Evolutionary conservation across 148 eudicot species (phyloP).

Genomic region (Amaranthus palmeri): DNA sequence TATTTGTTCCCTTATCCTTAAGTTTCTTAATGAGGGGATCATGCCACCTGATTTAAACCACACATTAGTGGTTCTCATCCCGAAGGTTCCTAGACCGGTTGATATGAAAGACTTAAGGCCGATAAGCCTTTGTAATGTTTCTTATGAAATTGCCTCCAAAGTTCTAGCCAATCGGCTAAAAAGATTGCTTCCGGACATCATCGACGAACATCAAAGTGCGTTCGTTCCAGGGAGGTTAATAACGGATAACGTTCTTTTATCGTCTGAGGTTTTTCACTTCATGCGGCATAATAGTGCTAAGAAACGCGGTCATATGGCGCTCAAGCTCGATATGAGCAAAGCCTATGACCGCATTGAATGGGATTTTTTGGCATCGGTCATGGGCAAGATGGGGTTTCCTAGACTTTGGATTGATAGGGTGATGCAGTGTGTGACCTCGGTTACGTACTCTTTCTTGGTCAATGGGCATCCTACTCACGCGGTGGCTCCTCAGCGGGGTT

Average conservation of each 20-base stretch:
- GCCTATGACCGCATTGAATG: neutral
- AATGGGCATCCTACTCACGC: neutral
- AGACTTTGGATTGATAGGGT: neutral
- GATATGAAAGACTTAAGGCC: neutral
- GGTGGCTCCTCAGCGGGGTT: neutral
- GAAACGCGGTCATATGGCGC: neutral
- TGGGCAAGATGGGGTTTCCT: neutral
- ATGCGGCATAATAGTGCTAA: neutral
- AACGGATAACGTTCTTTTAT: neutral
- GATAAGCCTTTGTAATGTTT: neutral
- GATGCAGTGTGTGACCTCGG: neutral
- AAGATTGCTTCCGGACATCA: neutral
- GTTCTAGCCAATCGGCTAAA: neutral
- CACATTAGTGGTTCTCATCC: too few species aligned
- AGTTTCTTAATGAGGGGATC: neutral
- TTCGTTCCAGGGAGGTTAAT: neutral
- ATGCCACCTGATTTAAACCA: too few species aligned
- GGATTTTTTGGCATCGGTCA: neutral
- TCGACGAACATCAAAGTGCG: neutral
- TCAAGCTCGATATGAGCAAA: neutral
- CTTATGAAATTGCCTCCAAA: neutral
- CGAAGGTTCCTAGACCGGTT: too few species aligned
- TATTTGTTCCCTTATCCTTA: neutral
- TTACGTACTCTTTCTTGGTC: neutral
- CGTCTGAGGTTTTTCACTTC: neutral